Percentiles rank a stretch among this genome's conserved stretches.
Evolutionary conservation across 1,284 basidiomycete genomes (phyloP).

Genomic region (Veloporphyrellus conicus): DNA sequence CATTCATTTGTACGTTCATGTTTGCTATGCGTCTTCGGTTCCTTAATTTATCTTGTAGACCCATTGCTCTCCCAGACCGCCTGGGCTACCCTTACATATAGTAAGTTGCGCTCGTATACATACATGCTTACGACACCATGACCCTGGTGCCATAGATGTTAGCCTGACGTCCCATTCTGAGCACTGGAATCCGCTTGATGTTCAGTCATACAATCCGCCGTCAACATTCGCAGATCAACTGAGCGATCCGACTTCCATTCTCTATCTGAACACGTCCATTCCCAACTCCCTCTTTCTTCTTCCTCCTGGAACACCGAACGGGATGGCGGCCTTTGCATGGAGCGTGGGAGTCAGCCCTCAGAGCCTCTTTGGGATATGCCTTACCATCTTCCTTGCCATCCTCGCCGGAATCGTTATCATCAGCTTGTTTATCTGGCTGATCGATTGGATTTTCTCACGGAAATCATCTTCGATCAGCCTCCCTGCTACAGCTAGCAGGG

Average conservation of each 20-base stretch:
- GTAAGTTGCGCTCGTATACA: constrained; percentile 43
- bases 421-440: constrained; percentile 67
- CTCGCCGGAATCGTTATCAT: constrained; percentile 67
- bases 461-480: constrained; percentile 25
- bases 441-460: constrained; percentile 55
- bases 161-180: constrained; percentile 49
- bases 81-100: constrained; percentile 85
- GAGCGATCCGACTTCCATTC: constrained; percentile 61
- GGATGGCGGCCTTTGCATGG: constrained; percentile 63
- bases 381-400: constrained; percentile 79
- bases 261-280: constrained; percentile 69
- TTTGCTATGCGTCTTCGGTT: neutral
- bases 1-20: constrained; percentile 74
- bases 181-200: constrained; percentile 65
- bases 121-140: constrained; percentile 5
- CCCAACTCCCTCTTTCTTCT: constrained; percentile 74
- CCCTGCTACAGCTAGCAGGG: constrained; percentile 33
- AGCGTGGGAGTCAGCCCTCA: constrained; percentile 75
- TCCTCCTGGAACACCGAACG: constrained; percentile 54
- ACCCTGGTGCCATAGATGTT: constrained; percentile 54
- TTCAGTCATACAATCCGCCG: constrained; percentile 60
- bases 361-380: constrained; percentile 82
- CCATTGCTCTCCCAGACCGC: constrained; percentile 81
- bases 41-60: constrained; percentile 47
- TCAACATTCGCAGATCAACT: constrained; percentile 69